Conservation (phyloP, 768 basidiomycete species). For the Leccinum arenicola region DNA sequence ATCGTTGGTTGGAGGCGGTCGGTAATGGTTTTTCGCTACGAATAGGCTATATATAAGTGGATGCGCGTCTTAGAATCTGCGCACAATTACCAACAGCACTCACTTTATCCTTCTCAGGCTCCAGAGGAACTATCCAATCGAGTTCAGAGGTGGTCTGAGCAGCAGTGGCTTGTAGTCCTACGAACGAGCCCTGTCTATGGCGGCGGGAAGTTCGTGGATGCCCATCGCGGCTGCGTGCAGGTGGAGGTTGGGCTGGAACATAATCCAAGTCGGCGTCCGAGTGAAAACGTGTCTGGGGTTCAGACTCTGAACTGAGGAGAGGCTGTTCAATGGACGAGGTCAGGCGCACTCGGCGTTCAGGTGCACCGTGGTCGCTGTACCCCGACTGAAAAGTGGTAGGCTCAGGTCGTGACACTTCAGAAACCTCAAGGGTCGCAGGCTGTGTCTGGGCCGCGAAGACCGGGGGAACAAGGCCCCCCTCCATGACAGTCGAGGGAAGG, state of each 20-base stretch:
- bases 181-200: background rate
- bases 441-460: background rate
- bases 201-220: conserved; percentile 16
- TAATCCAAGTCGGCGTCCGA: conserved; percentile 7
- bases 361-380: background rate
- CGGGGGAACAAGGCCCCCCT: background rate
- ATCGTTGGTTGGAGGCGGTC: conserved; percentile 58
- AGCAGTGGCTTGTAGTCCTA: background rate
- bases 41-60: background rate
- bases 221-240: conserved; percentile 16
- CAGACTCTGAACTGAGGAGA: conserved; percentile 8
- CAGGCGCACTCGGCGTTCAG: background rate
- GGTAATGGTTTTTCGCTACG: conserved; percentile 34
- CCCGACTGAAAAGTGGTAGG: background rate
- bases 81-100: background rate
- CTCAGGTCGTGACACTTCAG: conserved; percentile 1
- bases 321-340: conserved; percentile 7
- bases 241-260: conserved; percentile 3
- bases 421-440: background rate
- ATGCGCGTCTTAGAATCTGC: background rate
- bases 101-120: background rate
- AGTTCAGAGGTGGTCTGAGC: conserved; percentile 9
- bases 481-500: background rate
- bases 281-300: background rate
- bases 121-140: conserved; percentile 25